Evolutionary conservation across 1,139 yeast genomes (phyloP).

Genomic region (Yamadazyma diospyri): DNA sequence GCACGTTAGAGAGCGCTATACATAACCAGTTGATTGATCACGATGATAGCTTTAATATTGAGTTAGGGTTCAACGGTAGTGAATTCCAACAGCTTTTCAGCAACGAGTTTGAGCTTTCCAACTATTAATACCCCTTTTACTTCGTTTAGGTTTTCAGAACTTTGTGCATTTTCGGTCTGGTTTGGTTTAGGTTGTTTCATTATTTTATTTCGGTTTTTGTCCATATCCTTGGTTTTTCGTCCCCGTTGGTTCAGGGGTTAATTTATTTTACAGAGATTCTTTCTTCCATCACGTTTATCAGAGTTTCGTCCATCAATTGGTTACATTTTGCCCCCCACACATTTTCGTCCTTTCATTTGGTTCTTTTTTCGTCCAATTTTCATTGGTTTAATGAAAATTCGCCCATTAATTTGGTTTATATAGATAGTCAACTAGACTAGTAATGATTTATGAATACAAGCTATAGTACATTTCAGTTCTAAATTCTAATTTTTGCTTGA

Average conservation of each 20-base stretch:
- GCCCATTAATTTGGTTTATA: slow-evolving; percentile 11
- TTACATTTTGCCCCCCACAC: background rate
- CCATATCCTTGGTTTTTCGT: background rate
- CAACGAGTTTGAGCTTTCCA: background rate
- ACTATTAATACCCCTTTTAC: background rate
- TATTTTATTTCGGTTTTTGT: background rate
- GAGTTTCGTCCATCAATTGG: background rate
- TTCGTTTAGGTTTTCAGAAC: too few relatives aligned
- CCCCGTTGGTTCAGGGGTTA: too few relatives aligned
- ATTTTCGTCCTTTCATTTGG: background rate
- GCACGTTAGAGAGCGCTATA: slow-evolving; percentile 7
- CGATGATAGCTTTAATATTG: slow-evolving; percentile 1
- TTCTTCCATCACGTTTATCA: background rate
- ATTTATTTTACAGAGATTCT: too few relatives aligned
- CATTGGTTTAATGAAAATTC: slow-evolving; percentile 6
- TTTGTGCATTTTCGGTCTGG: too few relatives aligned
- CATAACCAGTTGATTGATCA: slow-evolving; percentile 1
- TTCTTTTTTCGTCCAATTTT: background rate
- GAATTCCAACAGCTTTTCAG: background rate
- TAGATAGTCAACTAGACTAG: slow-evolving; percentile 4
- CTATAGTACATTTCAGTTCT: too few relatives aligned
- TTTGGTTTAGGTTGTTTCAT: too few relatives aligned
- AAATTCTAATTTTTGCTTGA: too few relatives aligned
- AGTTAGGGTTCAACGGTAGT: background rate
- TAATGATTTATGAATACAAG: slow-evolving; percentile 5